Conservation (phyloP, 106 monocot genomes). For the Phalaenopsis equestris region DNA sequence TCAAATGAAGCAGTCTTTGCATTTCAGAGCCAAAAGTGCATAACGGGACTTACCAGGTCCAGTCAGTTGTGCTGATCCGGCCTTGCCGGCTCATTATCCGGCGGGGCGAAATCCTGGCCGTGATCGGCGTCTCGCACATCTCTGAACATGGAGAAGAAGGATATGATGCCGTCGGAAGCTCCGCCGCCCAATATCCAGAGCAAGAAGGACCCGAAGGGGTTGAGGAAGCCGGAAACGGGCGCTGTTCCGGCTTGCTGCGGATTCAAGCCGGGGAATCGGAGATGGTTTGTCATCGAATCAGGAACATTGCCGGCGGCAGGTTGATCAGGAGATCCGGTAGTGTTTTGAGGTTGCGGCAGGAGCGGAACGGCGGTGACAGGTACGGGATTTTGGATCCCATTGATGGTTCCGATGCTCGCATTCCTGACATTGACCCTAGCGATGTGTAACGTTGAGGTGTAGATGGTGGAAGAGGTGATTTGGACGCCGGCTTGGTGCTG, state of each 20-base stretch:
- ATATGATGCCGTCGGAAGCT: conserved; percentile 73
- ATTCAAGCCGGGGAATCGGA: conserved; percentile 19
- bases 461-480: conserved; percentile 84
- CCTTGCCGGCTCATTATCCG: conserved; percentile 40
- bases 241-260: conserved; percentile 29
- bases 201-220: conserved; percentile 74
- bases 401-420: conserved; percentile 10
- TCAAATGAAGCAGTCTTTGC: too few relatives aligned
- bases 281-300: conserved; percentile 6
- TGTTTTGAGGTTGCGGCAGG: conserved; percentile 10
- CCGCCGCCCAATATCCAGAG: conserved; percentile 85
- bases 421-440: conserved; percentile 74
- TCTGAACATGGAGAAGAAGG: conserved; percentile 89
- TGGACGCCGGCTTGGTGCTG: conserved; percentile 83
- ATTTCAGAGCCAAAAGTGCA: too few relatives aligned
- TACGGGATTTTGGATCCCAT: neutral
- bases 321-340: conserved; percentile 4
- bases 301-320: conserved; percentile 1
- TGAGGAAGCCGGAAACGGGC: conserved; percentile 29
- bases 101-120: conserved; percentile 29
- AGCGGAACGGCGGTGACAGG: conserved; percentile 6
- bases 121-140: conserved; percentile 65
- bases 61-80: conserved; percentile 4
- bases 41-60: too few relatives aligned
- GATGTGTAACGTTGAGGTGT: conserved; percentile 86